A percentile compares a stretch with the other conserved stretches of the same genome.
These are phyloP conservation scores for Centella asiatica DNA, from an alignment of 129 eudicot species.

Conservation along the genomic window DNA sequence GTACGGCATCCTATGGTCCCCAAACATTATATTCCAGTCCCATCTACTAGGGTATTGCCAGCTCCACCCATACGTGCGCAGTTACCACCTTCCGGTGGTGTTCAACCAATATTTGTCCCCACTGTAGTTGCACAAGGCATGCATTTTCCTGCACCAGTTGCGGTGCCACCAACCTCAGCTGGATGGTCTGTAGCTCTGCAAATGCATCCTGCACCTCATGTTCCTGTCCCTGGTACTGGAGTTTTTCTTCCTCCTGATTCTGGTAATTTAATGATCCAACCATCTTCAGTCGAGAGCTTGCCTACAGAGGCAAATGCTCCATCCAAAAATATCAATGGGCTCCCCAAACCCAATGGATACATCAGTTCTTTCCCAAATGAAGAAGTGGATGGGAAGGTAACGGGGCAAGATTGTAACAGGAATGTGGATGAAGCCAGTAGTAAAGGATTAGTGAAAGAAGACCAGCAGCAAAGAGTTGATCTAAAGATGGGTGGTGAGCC, in stretches of 20 bases:
- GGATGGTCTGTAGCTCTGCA: conserved; percentile 45
- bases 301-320: conserved; percentile 7
- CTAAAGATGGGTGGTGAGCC: conserved; percentile 6
- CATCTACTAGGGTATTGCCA: conserved; percentile 43
- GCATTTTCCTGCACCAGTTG: conserved; percentile 46
- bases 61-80: conserved; percentile 26
- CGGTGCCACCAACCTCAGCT: conserved; percentile 37
- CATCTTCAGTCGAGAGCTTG: conserved; percentile 6
- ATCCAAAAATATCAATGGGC: conserved; percentile 18
- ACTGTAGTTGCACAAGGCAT: conserved; percentile 43
- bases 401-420: conserved; percentile 29
- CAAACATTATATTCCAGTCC: conserved; percentile 42
- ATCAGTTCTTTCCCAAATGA: conserved; percentile 11
- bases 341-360: conserved; percentile 10
- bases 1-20: conserved; percentile 38
- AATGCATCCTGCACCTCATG: conserved; percentile 46
- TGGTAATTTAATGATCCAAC: conserved; percentile 21
- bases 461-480: conserved; percentile 20
- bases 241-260: conserved; percentile 78
- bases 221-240: conserved; percentile 71
- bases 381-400: conserved; percentile 9
- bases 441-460: not conserved
- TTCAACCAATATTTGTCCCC: conserved; percentile 57
- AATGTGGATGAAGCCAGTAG: conserved; percentile 16
- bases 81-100: conserved; percentile 35